Conservation (phyloP, 805 yeast genomes). For the Sporopachydermia quercuum region DNA sequence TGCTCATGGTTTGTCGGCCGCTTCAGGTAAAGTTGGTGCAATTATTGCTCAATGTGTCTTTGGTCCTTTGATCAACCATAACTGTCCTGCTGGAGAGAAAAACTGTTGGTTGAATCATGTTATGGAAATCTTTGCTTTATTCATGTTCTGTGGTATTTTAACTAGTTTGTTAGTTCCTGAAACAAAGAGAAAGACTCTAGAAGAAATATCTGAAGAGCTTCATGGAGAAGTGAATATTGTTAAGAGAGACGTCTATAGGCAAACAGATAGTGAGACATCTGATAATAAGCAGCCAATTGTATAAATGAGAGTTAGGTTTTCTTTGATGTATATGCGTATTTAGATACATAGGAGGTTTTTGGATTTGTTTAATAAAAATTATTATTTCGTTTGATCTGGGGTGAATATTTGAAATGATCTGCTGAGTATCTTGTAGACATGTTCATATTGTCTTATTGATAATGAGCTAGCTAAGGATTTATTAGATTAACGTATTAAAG, state of each 20-base stretch:
- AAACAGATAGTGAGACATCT: too few relatives aligned
- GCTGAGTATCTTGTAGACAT: too few relatives aligned
- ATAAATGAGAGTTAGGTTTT: background rate
- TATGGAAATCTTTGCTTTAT: constrained; percentile 85
- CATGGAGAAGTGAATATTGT: constrained; percentile 57
- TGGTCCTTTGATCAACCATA: constrained; percentile 72
- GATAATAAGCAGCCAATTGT: background rate
- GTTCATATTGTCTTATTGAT: too few relatives aligned
- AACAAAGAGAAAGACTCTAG: constrained; percentile 83
- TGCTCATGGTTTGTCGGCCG: constrained; percentile 92
- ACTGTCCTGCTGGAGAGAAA: constrained; percentile 44
- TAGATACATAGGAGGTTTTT: background rate
- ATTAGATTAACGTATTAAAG: too few relatives aligned
- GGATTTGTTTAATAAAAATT: constrained; percentile 2
- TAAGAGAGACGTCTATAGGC: too few relatives aligned
- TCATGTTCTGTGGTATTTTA: constrained; percentile 71
- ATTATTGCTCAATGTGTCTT: constrained; percentile 79
- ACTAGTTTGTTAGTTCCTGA: constrained; percentile 65
- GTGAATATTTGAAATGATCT: too few relatives aligned
- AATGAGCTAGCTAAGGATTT: too few relatives aligned
- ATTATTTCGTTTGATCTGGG: too few relatives aligned
- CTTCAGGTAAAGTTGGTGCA: constrained; percentile 84
- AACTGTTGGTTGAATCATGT: constrained; percentile 85
- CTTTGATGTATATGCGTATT: background rate
- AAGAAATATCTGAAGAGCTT: constrained; percentile 63